Evolutionary conservation across 2,329 filamentous ascomycete genomes (phyloP).

Genomic region (Arthroderma sp.): DNA sequence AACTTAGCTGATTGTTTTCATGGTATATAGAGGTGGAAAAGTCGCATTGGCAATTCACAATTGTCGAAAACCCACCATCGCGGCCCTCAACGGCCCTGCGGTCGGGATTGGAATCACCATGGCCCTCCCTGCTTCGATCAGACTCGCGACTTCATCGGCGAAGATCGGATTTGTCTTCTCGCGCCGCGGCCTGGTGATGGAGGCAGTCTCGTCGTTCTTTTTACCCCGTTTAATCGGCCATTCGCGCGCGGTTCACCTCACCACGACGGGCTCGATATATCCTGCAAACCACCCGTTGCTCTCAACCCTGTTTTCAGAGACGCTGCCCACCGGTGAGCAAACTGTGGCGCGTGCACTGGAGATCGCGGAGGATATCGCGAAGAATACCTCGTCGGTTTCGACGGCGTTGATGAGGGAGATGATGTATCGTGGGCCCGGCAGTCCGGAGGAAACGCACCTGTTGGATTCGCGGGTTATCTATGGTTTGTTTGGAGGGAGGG

Average conservation of each 20-base stretch:
- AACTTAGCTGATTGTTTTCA: too few relatives aligned
- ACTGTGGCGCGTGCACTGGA: constrained; percentile 54
- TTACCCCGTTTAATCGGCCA: constrained; percentile 56
- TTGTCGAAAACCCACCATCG: constrained; percentile 45
- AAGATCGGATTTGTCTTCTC: constrained; percentile 65
- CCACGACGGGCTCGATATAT: constrained; percentile 55
- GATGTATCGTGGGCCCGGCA: constrained; percentile 44
- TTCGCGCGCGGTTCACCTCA: constrained; percentile 49
- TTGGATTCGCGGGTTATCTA: constrained; percentile 42
- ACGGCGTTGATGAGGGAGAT: constrained; percentile 57
- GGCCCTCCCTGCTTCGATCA: constrained; percentile 44
- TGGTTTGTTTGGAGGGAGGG: constrained; percentile 34
- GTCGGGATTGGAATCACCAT: constrained; percentile 48
- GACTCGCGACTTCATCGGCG: constrained; percentile 43
- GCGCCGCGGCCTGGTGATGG: constrained; percentile 56
- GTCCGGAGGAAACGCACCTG: constrained; percentile 56
- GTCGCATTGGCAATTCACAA: constrained; percentile 42
- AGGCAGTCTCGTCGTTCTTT: constrained; percentile 59
- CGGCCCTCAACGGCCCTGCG: constrained; percentile 42
- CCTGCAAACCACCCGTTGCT: constrained; percentile 38
- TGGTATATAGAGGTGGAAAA: constrained; percentile 23
- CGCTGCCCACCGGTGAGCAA: constrained; percentile 42
- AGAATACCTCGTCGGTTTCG: constrained; percentile 52
- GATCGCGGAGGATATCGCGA: constrained; percentile 53
- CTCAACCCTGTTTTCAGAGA: constrained; percentile 52